Evolutionary conservation across 768 basidiomycete species (phyloP).

Genomic region (Cubamyces sp.): DNA sequence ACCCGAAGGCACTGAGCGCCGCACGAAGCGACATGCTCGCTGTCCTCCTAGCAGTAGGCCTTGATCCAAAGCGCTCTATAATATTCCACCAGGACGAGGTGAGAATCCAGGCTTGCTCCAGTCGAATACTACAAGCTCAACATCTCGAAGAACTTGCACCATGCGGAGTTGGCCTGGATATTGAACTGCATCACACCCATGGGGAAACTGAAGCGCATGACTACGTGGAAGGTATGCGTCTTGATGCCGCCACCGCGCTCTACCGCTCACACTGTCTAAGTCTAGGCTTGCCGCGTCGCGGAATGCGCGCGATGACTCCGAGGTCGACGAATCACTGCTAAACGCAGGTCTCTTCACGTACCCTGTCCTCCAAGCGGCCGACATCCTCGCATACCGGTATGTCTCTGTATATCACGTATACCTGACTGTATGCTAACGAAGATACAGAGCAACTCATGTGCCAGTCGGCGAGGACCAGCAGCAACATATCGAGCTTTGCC

Average conservation of each 20-base stretch:
- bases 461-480: slow-evolving; percentile 97
- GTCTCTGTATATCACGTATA: slow-evolving; percentile 24
- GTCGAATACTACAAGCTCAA: not conserved
- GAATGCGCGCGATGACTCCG: slow-evolving; percentile 74
- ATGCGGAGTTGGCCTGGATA: slow-evolving; percentile 90
- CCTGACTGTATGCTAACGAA: not conserved
- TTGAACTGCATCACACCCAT: slow-evolving; percentile 83
- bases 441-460: slow-evolving; percentile 80
- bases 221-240: slow-evolving; percentile 86
- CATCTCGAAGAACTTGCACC: slow-evolving; percentile 67
- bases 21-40: slow-evolving; percentile 82
- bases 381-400: slow-evolving; percentile 85
- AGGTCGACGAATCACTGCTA: slow-evolving; percentile 80
- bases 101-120: slow-evolving; percentile 30
- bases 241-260: not conserved
- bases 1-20: slow-evolving; percentile 61
- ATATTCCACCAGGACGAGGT: slow-evolving; percentile 93
- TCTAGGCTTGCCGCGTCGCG: slow-evolving; percentile 73
- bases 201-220: slow-evolving; percentile 87
- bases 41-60: slow-evolving; percentile 79
- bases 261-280: slow-evolving; percentile 42
- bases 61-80: slow-evolving; percentile 74
- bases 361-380: slow-evolving; percentile 92
- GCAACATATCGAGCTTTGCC: slow-evolving; percentile 89
- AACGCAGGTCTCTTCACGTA: slow-evolving; percentile 90